Evolutionary conservation across 2,329 filamentous ascomycete genomes (phyloP).

Genomic region (Colletotrichum sp.): DNA sequence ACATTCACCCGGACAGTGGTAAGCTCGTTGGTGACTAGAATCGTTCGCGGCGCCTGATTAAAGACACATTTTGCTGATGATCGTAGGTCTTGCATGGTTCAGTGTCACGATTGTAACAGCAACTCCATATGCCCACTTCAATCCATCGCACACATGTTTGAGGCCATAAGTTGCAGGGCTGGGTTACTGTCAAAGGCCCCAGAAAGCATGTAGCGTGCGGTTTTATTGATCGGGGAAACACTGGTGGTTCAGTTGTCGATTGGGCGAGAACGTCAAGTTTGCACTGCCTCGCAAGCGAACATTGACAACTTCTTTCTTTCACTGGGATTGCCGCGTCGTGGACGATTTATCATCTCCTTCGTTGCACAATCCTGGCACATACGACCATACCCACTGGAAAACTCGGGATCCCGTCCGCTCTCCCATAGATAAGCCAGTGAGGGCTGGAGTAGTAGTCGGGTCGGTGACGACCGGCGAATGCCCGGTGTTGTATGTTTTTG

Average conservation of each 20-base stretch:
- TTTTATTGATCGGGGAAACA: neutral
- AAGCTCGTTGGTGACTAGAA: neutral
- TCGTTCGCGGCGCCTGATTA: neutral
- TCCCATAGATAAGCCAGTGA: too few species aligned
- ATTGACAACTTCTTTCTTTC: neutral
- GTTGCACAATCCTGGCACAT: neutral
- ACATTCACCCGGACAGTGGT: neutral
- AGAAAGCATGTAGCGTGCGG: neutral
- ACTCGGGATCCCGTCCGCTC: too few species aligned
- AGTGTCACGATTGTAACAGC: too few species aligned
- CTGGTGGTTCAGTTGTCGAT: neutral
- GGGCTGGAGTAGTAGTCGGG: too few species aligned
- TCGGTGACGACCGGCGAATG: neutral
- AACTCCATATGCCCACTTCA: neutral
- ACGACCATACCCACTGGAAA: neutral
- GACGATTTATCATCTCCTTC: neutral
- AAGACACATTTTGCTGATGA: neutral
- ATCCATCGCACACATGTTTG: neutral
- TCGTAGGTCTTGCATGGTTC: neutral
- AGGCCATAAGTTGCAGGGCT: neutral
- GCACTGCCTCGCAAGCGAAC: neutral
- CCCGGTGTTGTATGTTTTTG: neutral
- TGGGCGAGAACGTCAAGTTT: neutral
- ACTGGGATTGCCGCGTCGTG: neutral
- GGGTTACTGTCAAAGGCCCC: neutral